Evolutionary conservation across 139 green algal genomes (phyloP), one percentile per base, ranked within the genome.

Genomic region (Zygnema cylindricum): DNA sequence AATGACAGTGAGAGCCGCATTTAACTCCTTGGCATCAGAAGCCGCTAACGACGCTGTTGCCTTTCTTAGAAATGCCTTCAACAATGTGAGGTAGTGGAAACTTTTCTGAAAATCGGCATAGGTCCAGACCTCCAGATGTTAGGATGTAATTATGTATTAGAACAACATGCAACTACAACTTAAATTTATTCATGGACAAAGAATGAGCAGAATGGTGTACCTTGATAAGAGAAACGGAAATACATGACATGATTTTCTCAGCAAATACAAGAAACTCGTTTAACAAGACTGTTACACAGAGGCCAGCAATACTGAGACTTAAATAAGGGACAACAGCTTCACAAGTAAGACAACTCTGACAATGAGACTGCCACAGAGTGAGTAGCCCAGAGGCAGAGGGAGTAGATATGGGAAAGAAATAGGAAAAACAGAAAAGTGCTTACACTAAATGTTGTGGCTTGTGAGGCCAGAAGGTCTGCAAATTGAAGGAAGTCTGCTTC

Each of bases 401-500:
- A n/a, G n/a, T n/a, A n/a, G n/a, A n/a, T n/a, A n/a, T n/a, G n/a
- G n/a, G n/a, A n/a, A n/a, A n/a, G n/a, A n/a, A n/a, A n/a, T n/a
- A n/a, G n/a, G n/a, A n/a, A n/a, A n/a, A n/a, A n/a, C n/a, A n/a
- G n/a, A n/a, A n/a, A n/a, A n/a, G n/a, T n/a, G n/a, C 84, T 30
- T 76, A 89, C 86, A 69, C 81, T n/a, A 43, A 79, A 91, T 38
- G 79, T 2, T 1, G 86, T 91, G 30, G 87, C 2, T 69, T 91
- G 87, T 39, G 41, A 30, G 22, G 86, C 86, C 11, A 85, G 32
- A n/a, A 91, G 43, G 36, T 69, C 79, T n/a, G 79, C 86, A 63
- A 84, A 88, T 32, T 88, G 77, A 16, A 84, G 2, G 38, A 83
- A 91, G 35, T 91, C 86, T 30, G 63, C 86, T 49, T 89, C 79